phyloP scores from a whole-genome alignment of 306 rosid species.

The Quercus glauca region DNA sequence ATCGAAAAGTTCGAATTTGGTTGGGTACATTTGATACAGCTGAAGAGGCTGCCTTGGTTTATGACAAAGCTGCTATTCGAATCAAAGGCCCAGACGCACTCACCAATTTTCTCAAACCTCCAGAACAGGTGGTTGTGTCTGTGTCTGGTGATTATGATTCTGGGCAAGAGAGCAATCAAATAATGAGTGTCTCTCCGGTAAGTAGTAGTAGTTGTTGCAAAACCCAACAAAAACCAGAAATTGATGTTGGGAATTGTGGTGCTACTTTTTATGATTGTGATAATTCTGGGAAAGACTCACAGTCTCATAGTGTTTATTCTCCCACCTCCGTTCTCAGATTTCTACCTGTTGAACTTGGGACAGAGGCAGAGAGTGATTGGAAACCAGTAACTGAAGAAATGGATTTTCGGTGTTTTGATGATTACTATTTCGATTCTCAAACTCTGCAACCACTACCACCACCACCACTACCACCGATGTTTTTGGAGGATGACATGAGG shows the following conservation, averaged over 20 bases:
- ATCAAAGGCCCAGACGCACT: constrained; percentile 48
- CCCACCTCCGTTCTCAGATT: constrained; percentile 52
- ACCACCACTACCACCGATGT: constrained; percentile 15
- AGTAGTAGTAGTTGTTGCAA: background rate
- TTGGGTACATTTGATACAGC: constrained; percentile 60
- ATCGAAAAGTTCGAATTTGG: constrained; percentile 35
- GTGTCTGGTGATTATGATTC: background rate
- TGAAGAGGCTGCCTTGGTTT: constrained; percentile 59
- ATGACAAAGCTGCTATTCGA: constrained; percentile 56
- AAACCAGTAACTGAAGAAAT: background rate
- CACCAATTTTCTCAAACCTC: constrained; percentile 46
- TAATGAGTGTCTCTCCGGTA: background rate
- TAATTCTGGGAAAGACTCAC: constrained; percentile 2
- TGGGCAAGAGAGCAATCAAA: background rate
- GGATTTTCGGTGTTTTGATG: constrained; percentile 14
- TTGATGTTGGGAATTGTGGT: background rate
- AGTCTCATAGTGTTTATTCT: constrained; percentile 22
- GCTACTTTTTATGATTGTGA: constrained; percentile 2
- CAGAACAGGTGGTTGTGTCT: background rate
- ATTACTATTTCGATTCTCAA: constrained; percentile 2
- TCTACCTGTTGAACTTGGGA: constrained; percentile 13
- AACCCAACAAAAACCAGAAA: background rate
- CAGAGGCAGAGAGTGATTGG: constrained; percentile 6
- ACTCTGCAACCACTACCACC: background rate
- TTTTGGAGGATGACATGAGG: constrained; percentile 21